Base-by-base conservation (phyloP, 345 rosid genomes). In the Alliaria petiolata region DNA sequence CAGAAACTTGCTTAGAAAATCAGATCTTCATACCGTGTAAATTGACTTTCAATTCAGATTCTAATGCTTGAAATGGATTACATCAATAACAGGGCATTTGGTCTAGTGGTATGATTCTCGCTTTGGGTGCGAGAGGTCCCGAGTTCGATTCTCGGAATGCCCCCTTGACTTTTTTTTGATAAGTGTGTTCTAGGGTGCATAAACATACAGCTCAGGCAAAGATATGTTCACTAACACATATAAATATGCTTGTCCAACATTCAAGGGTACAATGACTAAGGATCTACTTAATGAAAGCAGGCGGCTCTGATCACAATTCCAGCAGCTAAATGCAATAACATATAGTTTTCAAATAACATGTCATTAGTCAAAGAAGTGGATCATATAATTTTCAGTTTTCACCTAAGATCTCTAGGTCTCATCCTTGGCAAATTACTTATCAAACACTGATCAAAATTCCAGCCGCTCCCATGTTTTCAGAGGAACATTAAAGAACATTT, bases 81-180 rank as follows among this genome's bases (percentile, higher is more conserved):
- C n/a, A n/a, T n/a, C n/a, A 47, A 3, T n/a, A 53, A 35, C 28
- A n/a, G 86, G 86, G 92, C 90, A 86, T 87, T 91, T 88, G 87
- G 88, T 88, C 88, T 85, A 83, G 87, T 89, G 89, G 85, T 74
- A 87, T 82, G 86, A 89, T 87, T 85, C 89, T 90, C 87, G 87
- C 92, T 90, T 88, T 54, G 87, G 87, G 86, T 88, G 87, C 85
- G 82, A 85, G 87, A 87, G 87, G 90, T 85, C 96, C 88, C 89
- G 83, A 85, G 89, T 88, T 87, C 86, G 62, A 91, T 47, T 47
- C 53, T 47, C 53, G 28, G 53, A 53, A 53, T 53, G 38, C 57
- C 57, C 34, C 34, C 13, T 25, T 26, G 35, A 26, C 57, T 8
- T 14, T 52, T 51, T 7, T 26, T 26, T 3, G 4, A n/a, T n/a